phyloP scores from a whole-genome alignment of 371 early-diverging fungal species.

The Circinella minor region DNA sequence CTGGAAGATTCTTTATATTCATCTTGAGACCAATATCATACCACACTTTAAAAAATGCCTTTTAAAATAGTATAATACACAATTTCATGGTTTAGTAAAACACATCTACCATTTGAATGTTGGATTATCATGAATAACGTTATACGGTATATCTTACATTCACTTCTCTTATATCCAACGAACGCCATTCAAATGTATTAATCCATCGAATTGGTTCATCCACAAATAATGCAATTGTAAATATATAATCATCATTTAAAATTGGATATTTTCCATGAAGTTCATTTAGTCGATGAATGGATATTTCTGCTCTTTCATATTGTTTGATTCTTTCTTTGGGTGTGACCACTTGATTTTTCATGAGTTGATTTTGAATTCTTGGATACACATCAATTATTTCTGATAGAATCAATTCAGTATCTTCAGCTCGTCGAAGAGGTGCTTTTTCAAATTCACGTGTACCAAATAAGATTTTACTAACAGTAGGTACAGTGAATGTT shows the following conservation, averaged over 20 bases:
- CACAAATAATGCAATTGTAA: constrained; percentile 51
- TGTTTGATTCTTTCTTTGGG: constrained; percentile 35
- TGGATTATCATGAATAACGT: neutral
- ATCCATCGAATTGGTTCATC: constrained; percentile 49
- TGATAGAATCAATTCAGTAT: constrained; percentile 49
- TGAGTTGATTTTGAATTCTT: constrained; percentile 36
- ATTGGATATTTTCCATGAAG: constrained; percentile 57
- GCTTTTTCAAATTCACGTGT: constrained; percentile 48
- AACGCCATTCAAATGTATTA: constrained; percentile 52
- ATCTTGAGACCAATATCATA: constrained; percentile 39
- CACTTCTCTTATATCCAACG: constrained; percentile 44
- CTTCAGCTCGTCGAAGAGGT: constrained; percentile 50
- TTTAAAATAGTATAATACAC: neutral
- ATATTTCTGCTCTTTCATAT: constrained; percentile 30
- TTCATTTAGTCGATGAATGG: constrained; percentile 52
- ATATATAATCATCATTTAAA: constrained; percentile 52
- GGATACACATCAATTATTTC: constrained; percentile 49
- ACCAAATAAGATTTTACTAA: constrained; percentile 49
- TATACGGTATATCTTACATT: constrained; percentile 35
- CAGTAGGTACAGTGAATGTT: constrained; percentile 54
- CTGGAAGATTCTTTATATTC: constrained; percentile 57
- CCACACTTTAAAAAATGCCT: constrained; percentile 50
- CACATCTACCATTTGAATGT: too few relatives aligned
- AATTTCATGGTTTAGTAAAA: neutral
- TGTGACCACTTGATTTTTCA: constrained; percentile 23